Conservation (phyloP, 495 filamentous ascomycete genomes). For the Penicillium waksmanii region DNA sequence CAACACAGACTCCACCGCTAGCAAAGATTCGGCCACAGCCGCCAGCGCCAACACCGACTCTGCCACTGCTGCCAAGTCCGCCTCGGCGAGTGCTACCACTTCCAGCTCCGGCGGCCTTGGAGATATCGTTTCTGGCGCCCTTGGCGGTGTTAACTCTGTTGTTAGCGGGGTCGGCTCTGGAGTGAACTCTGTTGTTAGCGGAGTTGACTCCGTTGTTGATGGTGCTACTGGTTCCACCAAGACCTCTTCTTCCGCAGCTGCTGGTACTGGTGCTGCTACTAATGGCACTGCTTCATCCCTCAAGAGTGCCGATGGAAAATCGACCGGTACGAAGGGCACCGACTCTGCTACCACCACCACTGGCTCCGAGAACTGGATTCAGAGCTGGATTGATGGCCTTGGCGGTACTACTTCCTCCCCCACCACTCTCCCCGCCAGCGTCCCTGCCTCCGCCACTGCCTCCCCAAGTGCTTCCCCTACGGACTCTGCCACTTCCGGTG, state of each 20-base stretch:
- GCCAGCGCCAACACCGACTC: background rate
- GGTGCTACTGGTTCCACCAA: background rate
- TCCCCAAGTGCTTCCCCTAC: constrained; percentile 19
- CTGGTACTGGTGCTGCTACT: constrained; percentile 7
- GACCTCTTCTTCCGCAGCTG: constrained; percentile 8
- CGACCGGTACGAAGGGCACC: background rate
- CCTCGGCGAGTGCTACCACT: constrained; percentile 16
- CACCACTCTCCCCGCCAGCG: constrained; percentile 29
- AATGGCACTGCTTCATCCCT: constrained; percentile 11
- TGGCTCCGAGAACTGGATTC: constrained; percentile 2
- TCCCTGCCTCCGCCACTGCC: constrained; percentile 27
- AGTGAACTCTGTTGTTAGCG: background rate
- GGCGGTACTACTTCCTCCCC: constrained; percentile 6
- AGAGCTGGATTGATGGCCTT: background rate
- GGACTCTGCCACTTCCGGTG: constrained; percentile 7
- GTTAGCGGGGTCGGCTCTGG: background rate
- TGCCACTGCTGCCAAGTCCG: constrained; percentile 12
- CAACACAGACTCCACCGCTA: background rate
- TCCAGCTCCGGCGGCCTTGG: constrained; percentile 9
- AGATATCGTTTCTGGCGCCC: background rate
- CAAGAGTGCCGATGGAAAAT: background rate
- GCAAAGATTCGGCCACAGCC: background rate
- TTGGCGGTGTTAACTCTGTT: background rate
- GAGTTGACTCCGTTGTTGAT: constrained; percentile 14
- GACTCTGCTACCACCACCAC: constrained; percentile 8